Evolutionary conservation across 1,284 basidiomycete genomes (phyloP), one percentile per base, ranked within the genome.

Genomic region (Tetrapyrgos nigripes): DNA sequence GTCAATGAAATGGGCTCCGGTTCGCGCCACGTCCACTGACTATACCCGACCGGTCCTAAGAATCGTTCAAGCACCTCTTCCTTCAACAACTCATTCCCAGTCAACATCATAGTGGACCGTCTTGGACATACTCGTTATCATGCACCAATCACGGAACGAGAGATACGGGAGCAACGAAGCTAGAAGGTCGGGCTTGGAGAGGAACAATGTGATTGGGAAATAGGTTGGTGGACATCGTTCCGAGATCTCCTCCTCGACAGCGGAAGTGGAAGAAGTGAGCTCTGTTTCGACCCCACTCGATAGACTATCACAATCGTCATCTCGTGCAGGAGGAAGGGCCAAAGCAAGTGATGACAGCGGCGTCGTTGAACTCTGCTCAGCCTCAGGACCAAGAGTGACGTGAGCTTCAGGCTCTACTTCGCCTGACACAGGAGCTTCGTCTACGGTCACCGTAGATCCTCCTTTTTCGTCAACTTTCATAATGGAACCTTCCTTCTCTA

Each of bases 41-140:
- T 63, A 71, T 93, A 93, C 6, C 91, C 91, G 9, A 92, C 83
- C 1, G 83, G 84, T 44, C 74, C 74, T 62, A 93, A 70, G 70
- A 81, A 92, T 40, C 86, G 73, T 72, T 89, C 87, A 59, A 93
- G 68, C 10, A 89, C 82, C 9, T 72, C 76, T 70, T 93, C 91
- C 24, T 82, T 76, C 46, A 89, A 70, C 48, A 75, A 75, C 19
- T 80, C 70, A 17, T 72, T 73, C 60, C 82, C 79, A 52, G 82
- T 80, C 43, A 91, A 69, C 55, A 76, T 63, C n/a, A 73, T 40
- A 72, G 33, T 83, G 76, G 19, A 88, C 77, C 44, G 76, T 75
- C 69, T 84, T 83, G 65, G 81, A 85, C 9, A 85, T 73, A 13
- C 78, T 77, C 50, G 81, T 83, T 17, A 92, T 70, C 17, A 77